A percentile compares a stretch with the other conserved stretches of the same genome.
Evolutionary conservation across 768 basidiomycete genomes (phyloP).

Genomic region (Rhizopogon vesiculosus): DNA sequence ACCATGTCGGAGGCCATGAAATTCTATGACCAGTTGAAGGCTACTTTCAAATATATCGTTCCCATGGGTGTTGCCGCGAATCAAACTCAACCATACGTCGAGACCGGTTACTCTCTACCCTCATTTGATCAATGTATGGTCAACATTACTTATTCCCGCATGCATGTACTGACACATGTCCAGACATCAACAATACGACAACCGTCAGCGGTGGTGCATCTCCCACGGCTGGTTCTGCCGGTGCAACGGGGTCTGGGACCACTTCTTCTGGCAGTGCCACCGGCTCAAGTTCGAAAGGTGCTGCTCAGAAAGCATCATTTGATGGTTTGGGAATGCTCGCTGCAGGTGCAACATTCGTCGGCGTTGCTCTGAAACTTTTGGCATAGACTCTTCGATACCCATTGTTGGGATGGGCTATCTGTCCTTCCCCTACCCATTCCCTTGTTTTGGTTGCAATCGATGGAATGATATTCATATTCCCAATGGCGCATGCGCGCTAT

Average conservation of each 20-base stretch:
- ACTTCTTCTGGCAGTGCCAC: neutral
- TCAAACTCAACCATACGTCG: slow-evolving; percentile 47
- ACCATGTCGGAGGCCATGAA: slow-evolving; percentile 61
- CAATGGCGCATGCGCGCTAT: neutral
- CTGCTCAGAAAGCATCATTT: slow-evolving; percentile 1
- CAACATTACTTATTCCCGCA: neutral
- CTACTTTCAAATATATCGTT: slow-evolving; percentile 43
- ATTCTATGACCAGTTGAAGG: slow-evolving; percentile 39
- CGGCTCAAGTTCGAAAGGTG: neutral
- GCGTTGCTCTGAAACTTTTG: slow-evolving; percentile 11
- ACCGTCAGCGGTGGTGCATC: slow-evolving; percentile 7
- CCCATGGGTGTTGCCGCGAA: slow-evolving; percentile 52
- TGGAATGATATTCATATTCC: neutral
- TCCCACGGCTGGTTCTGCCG: neutral
- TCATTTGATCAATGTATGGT: slow-evolving; percentile 44
- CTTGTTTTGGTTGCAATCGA: no score
- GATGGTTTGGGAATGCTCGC: slow-evolving; percentile 8
- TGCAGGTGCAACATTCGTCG: slow-evolving; percentile 13
- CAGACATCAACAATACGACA: slow-evolving; percentile 24
- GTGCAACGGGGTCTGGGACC: slow-evolving; percentile 3
- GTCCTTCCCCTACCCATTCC: no score
- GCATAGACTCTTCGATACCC: slow-evolving; percentile 6
- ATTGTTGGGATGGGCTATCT: neutral
- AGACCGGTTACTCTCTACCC: slow-evolving; percentile 37
- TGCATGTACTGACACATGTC: neutral